Percentiles rank a stretch among this genome's conserved stretches.
phyloP scores from a whole-genome alignment of 2,329 filamentous ascomycete species.

The Fusarium duplospermum region DNA sequence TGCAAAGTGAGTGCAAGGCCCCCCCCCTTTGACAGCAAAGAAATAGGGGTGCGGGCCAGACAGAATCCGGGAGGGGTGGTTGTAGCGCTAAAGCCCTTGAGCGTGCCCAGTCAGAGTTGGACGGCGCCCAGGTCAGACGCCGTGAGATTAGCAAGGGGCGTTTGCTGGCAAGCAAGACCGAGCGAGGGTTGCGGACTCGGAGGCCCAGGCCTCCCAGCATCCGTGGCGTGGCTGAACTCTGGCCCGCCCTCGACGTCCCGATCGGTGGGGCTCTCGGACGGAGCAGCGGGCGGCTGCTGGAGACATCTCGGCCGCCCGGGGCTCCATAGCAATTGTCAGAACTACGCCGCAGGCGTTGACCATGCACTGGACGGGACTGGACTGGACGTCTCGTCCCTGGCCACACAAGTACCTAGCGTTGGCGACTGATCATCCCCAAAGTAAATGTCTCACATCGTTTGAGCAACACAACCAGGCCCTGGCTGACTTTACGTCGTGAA shows the following conservation, averaged over 20 bases:
- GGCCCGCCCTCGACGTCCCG: constrained; percentile 42
- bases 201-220: constrained; percentile 31
- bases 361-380: constrained; percentile 5
- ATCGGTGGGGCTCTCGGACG: constrained; percentile 45
- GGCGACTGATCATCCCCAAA: constrained; percentile 35
- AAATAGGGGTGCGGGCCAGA: constrained; percentile 2
- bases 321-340: constrained; percentile 34
- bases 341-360: constrained; percentile 37
- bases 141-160: constrained; percentile 30
- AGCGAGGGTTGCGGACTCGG: constrained; percentile 31
- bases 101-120: constrained; percentile 19
- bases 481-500: constrained; percentile 1
- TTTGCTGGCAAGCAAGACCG: constrained; percentile 21
- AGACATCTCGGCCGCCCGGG: constrained; percentile 38
- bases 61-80: constrained; percentile 25
- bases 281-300: constrained; percentile 42
- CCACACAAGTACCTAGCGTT: constrained; percentile 22
- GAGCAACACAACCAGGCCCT: constrained; percentile 18
- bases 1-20: constrained; percentile 29
- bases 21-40: constrained; percentile 14
- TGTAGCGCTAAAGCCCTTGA: constrained; percentile 2
- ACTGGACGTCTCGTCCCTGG: constrained; percentile 8
- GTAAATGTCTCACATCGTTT: constrained; percentile 40
- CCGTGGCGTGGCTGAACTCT: constrained; percentile 45
- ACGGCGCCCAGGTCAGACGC: background rate